Evolutionary conservation across 768 basidiomycete genomes (phyloP), one percentile per base, ranked within the genome.

Genomic region (Pholiota microspora): DNA sequence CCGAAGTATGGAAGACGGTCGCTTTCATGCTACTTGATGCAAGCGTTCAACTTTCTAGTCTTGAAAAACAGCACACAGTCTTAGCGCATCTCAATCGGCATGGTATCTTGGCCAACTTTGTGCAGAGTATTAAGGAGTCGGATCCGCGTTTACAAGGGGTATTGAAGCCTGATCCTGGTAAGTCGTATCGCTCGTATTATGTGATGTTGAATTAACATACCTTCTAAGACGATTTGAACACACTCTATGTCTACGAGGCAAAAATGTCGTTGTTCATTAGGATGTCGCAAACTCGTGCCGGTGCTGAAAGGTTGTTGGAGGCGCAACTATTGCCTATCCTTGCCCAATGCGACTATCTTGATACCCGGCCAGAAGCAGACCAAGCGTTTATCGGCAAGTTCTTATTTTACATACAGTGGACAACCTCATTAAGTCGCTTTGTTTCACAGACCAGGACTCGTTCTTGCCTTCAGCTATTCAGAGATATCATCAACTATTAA

Each of bases 1-100:
- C 91, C 15, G 94, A 98, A 69, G 92, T 98, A 2, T 98, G 96
- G 96, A 92, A 92, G 71, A 95, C 94, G 2, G 84, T 98, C 13
- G 92, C 95, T 7, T 98, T 94, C 66, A 89, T 94, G 77, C 75
- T 94, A 2, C 76, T 98, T 38, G 92, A 95, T 62, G 85, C 89
- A 0, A 77, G 95, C 7, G 79, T 89, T 15, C 81, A 88, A 40
- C 73, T 95, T 0, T 89, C 85, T 34, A 81, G 81, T 24, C 69
- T 74, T 45, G 88, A 93, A 59, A 88, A 84, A 69, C 86, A 87
- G 45, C 79, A 88, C 51, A 63, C 75, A 9, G 74, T 91, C 18
- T 68, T 91, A 42, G 66, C 75, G 8, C 71, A 80, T 1, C 71
- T 97, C 23, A 77, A 77, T 23, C 79, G 85, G 42, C 84, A 90